Percentiles rank a stretch among this genome's conserved stretches.
Conservation (phyloP, 768 basidiomycete species). For the Xerocomellus amylosporus region DNA sequence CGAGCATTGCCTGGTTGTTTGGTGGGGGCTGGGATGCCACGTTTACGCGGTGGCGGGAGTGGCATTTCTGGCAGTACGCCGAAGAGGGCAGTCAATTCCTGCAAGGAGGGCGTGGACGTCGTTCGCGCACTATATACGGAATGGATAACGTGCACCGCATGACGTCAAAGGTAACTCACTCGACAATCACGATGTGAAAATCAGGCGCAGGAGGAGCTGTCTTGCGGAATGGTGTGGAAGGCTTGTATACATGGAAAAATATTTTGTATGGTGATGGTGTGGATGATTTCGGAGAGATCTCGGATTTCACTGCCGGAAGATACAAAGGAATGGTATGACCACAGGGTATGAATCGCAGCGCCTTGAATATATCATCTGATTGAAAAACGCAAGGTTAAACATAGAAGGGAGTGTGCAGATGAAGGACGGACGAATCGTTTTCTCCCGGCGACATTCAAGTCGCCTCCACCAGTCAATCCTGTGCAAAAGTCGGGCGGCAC, state of each 20-base stretch:
- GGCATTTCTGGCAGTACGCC: conserved; percentile 59
- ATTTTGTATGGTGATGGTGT: conserved; percentile 50
- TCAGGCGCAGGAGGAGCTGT: conserved; percentile 76
- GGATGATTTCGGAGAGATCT: background rate
- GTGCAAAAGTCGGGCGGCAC: conserved; percentile 1
- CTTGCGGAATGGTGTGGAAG: conserved; percentile 79
- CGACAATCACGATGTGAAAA: conserved; percentile 81
- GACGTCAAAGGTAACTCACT: conserved; percentile 49
- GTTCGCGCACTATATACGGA: conserved; percentile 62
- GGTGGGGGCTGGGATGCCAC: conserved; percentile 2
- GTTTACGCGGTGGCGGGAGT: conserved; percentile 56
- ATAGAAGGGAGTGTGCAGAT: background rate
- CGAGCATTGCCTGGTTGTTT: conserved; percentile 3
- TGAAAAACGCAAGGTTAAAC: background rate
- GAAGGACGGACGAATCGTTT: conserved; percentile 48
- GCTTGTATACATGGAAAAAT: conserved; percentile 92
- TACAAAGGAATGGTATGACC: conserved; percentile 53
- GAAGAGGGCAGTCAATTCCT: conserved; percentile 75
- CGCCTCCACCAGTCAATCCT: conserved; percentile 65
- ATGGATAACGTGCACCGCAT: background rate
- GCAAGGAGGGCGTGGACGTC: conserved; percentile 77
- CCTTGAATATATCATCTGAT: conserved; percentile 64
- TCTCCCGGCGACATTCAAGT: conserved; percentile 48
- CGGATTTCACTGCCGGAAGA: conserved; percentile 11
- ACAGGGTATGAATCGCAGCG: conserved; percentile 69